Evolutionary conservation across 371 early-diverging fungal species (phyloP), one percentile per base, ranked within the genome.

Genomic region (Mortierella sp.): DNA sequence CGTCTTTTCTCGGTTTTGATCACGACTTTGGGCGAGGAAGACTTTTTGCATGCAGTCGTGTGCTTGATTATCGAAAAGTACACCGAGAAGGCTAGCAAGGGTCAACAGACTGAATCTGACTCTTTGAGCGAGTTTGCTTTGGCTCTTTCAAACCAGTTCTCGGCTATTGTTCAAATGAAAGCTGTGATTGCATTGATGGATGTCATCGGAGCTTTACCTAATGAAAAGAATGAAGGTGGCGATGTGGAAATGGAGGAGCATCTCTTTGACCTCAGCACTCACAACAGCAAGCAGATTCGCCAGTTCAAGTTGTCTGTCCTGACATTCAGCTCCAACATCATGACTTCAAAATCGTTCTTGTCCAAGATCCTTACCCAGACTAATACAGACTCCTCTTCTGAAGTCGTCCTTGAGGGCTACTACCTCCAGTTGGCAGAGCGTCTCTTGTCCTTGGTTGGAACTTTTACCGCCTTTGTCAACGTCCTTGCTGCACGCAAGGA

Each of bases 1-100:
- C 89, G 95, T 47, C 88, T 98, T 23, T 97, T 97, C 83, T 91
- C 93, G 1, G 89, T 93, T 5, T 82, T 98, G 31, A 89, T 96
- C 45, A 79, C 88, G 12, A 94, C 96, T 0, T 83, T 98, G 71
- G 98, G 97, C 35, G 90, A 90, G 55, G 84, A 88, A 32, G 87
- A 89, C 43, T 95, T 92, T 83, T 82, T 96, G 67, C 89, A 91
- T 59, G 88, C 91, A 12, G 90, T 96, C 61, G 82, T 93, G 6
- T 86, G 92, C 17, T 73, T 96, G 72, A 68, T 96, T 29, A 85
- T 97, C 28, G 93, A 94, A 66, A 90, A 90, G 79, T 86, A 90
- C 61, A 88, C 89, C 6, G 90, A 88, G 28, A 67, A 86, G 62
- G 69, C 77, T 10, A 83, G 83, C 56, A 89, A 89, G 85, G 89